Conservation (phyloP, 805 yeast genomes). For the Teunomyces kruisii region DNA sequence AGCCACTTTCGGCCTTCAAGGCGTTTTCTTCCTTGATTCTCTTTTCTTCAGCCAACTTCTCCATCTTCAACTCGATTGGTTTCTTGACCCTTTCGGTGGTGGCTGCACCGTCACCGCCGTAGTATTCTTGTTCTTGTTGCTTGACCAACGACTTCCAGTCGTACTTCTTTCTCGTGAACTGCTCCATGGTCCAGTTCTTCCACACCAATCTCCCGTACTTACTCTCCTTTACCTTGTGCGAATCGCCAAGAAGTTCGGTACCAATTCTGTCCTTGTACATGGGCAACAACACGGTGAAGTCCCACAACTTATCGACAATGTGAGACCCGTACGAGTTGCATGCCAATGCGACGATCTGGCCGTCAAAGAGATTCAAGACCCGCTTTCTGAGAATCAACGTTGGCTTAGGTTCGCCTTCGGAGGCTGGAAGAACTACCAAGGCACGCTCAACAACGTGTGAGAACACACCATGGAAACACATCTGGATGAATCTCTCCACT, state of each 20-base stretch:
- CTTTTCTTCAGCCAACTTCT: slow-evolving; percentile 32
- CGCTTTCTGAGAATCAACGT: slow-evolving; percentile 60
- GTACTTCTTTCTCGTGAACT: slow-evolving; percentile 64
- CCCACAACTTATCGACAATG: slow-evolving; percentile 82
- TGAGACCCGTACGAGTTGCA: slow-evolving; percentile 92
- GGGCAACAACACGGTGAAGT: slow-evolving; percentile 70
- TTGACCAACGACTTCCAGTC: slow-evolving; percentile 79
- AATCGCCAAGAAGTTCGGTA: slow-evolving; percentile 54
- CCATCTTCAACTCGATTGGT: slow-evolving; percentile 45
- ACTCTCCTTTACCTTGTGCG: slow-evolving; percentile 76
- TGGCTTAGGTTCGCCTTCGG: slow-evolving; percentile 44
- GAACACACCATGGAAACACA: slow-evolving; percentile 88
- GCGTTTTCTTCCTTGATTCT: slow-evolving; percentile 26
- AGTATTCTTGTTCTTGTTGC: slow-evolving; percentile 36
- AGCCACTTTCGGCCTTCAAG: slow-evolving; percentile 18
- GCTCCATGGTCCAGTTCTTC: slow-evolving; percentile 93
- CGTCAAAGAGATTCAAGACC: slow-evolving; percentile 63
- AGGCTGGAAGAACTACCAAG: slow-evolving; percentile 45
- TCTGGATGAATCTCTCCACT: slow-evolving; percentile 58
- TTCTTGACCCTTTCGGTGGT: slow-evolving; percentile 22
- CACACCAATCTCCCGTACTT: slow-evolving; percentile 88
- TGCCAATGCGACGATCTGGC: slow-evolving; percentile 56
- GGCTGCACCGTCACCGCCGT: slow-evolving; percentile 20
- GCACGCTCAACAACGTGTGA: slow-evolving; percentile 80
- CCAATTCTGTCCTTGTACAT: slow-evolving; percentile 88